Evolutionary conservation across 2,329 filamentous ascomycete genomes (phyloP), one percentile per base, ranked within the genome.

Genomic region (Coniochaeta sp.): DNA sequence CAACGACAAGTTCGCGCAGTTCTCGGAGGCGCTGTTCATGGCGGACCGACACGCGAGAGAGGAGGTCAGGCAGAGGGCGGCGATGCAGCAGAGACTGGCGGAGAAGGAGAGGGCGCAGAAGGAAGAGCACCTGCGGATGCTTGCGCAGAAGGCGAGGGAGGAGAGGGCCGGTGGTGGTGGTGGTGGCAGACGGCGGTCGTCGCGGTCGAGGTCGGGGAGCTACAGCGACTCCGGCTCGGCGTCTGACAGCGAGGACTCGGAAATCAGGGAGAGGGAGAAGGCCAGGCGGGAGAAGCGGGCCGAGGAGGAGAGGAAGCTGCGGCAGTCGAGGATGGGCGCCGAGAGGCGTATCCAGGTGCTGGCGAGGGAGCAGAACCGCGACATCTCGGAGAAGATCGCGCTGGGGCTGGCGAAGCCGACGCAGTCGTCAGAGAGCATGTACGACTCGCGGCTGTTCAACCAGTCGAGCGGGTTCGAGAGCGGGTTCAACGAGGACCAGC

Each of bases 1-100:
- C 76, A 98, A 96, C 75, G 95, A 99, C 79, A 98, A 97, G 72
- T 98, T 99, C 71, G 93, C 93, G 2, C 91, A 96, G 69, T 96
- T 99, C 71, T 90, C 92, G 0, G 95, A 99, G 75, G 92, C 93
- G 0, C 78, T 99, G 40, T 96, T 95, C 73, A 96, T 95, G 65
- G 95, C 95, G 1, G 95, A 99, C 71, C 83, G 93, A 55, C 95
- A 98, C 72, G 95, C 95, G 8, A 85, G 95, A 69, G 95, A 99
- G 70, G 95, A 99, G 73, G 93, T 99, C 59, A 89, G 93, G 70
- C 90, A 96, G 72, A 86, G 95, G 65, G 88, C 92, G 8, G 80
- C 91, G 65, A 98, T 99, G 93, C 95, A 99, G 72, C 95, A 98
- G 76, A 85, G 93, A 60, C 78, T 99, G 60, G 92, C 95, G 2